Conservation (phyloP, 148 eudicot genomes). For the Silene latifolia region DNA sequence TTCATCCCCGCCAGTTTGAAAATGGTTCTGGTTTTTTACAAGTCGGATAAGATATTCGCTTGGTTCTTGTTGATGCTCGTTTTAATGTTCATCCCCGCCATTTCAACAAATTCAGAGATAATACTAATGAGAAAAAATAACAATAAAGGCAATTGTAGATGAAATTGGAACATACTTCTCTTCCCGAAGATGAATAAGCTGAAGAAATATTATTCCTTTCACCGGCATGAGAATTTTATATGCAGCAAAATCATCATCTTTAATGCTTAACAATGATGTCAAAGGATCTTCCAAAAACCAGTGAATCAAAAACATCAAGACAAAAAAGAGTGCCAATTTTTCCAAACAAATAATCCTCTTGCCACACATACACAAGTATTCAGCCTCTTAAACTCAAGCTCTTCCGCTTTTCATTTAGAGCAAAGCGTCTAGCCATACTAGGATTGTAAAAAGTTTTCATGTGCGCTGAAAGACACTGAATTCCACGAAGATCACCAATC, state of each 20-base stretch:
- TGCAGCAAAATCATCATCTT: slow-evolving; percentile 92
- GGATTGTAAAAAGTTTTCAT: slow-evolving; percentile 82
- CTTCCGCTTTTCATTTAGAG: slow-evolving; percentile 62
- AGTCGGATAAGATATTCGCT: too few species aligned
- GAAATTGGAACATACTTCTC: slow-evolving; percentile 50
- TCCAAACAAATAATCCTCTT: neutral
- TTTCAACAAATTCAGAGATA: too few species aligned
- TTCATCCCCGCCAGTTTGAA: too few species aligned
- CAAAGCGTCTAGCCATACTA: slow-evolving; percentile 79
- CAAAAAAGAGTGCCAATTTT: too few species aligned
- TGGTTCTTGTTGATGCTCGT: too few species aligned
- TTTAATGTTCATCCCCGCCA: too few species aligned
- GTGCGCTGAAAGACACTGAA: slow-evolving; percentile 78
- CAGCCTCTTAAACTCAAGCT: slow-evolving; percentile 62
- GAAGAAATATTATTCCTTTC: slow-evolving; percentile 63
- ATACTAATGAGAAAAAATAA: neutral
- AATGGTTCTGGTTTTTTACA: too few species aligned
- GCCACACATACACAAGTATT: neutral
- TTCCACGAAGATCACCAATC: slow-evolving; percentile 69
- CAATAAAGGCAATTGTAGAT: neutral
- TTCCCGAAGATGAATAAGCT: slow-evolving; percentile 79
- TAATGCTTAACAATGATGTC: slow-evolving; percentile 64
- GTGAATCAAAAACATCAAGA: slow-evolving; percentile 39
- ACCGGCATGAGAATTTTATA: slow-evolving; percentile 69
- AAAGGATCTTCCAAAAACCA: slow-evolving; percentile 89